Evolutionary conservation across 2,329 filamentous ascomycete species (phyloP).

Genomic region (Colletotrichum horii): DNA sequence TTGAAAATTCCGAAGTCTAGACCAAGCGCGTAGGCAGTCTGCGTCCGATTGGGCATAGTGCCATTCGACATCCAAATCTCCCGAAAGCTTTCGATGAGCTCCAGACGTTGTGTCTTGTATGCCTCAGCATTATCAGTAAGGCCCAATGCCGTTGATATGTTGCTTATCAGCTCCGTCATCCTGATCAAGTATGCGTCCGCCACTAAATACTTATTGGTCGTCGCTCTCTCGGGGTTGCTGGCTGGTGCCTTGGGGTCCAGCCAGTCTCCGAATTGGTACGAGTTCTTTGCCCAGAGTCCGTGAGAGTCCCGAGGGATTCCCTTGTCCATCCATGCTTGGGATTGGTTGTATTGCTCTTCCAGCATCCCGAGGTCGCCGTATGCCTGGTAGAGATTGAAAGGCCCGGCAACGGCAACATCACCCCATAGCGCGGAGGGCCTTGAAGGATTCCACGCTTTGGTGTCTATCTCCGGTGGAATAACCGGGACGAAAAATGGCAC

Average conservation of each 20-base stretch:
- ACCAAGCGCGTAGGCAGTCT: conserved; percentile 43
- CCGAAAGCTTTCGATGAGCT: conserved; percentile 32
- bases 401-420: conserved; percentile 44
- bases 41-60: conserved; percentile 37
- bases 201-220: conserved; percentile 44
- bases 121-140: conserved; percentile 27
- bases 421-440: conserved; percentile 41
- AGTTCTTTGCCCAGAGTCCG: not conserved
- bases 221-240: conserved; percentile 40
- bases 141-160: conserved; percentile 37
- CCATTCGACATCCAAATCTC: conserved; percentile 35
- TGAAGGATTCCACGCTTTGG: not conserved
- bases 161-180: conserved; percentile 40
- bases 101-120: conserved; percentile 24
- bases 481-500: conserved; percentile 23
- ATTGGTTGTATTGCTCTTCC: conserved; percentile 41
- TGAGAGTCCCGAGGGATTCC: conserved; percentile 30
- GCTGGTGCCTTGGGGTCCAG: conserved; percentile 51
- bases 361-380: conserved; percentile 42
- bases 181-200: conserved; percentile 52
- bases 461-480: not conserved
- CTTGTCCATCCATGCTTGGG: conserved; percentile 43
- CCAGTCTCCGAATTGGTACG: conserved; percentile 45
- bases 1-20: conserved; percentile 41
- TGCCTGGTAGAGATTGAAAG: conserved; percentile 44